phyloP scores from a whole-genome alignment of 1,284 basidiomycete genomes.

The Pascua guehoae region DNA sequence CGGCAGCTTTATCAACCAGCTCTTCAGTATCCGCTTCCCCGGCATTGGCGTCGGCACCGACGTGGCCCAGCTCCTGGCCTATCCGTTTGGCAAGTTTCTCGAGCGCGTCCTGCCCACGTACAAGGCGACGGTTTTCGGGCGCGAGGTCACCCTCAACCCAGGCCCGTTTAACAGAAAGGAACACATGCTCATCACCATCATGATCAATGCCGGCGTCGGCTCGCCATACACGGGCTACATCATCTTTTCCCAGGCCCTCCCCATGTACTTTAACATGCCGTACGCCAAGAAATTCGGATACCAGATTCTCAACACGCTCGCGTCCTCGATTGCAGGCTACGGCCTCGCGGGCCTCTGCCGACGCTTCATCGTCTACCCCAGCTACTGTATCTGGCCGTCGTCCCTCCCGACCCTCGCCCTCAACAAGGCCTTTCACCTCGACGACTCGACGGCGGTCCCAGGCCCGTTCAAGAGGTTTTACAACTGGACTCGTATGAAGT shows the following conservation, averaged over 20 bases:
- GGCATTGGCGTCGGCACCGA: slow-evolving; percentile 24
- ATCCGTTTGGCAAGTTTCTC: slow-evolving; percentile 30
- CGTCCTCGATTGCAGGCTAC: slow-evolving; percentile 53
- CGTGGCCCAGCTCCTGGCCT: slow-evolving; percentile 37
- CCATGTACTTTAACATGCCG: slow-evolving; percentile 35
- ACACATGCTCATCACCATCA: slow-evolving; percentile 29
- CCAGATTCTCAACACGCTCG: slow-evolving; percentile 41
- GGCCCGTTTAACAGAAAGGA: slow-evolving; percentile 53
- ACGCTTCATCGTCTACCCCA: slow-evolving; percentile 50
- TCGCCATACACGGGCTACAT: slow-evolving; percentile 40
- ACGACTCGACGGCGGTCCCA: slow-evolving; percentile 31
- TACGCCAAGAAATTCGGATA: slow-evolving; percentile 48
- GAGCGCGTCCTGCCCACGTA: slow-evolving; percentile 9
- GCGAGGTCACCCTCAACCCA: slow-evolving; percentile 30
- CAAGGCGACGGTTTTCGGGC: slow-evolving; percentile 18
- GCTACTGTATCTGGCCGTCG: slow-evolving; percentile 48
- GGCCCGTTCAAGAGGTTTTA: slow-evolving; percentile 28
- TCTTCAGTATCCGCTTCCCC: slow-evolving; percentile 48
- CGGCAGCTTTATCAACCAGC: slow-evolving; percentile 67
- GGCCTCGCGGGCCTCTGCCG: slow-evolving; percentile 51
- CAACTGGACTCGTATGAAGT: slow-evolving; percentile 33
- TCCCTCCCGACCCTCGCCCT: slow-evolving; percentile 48
- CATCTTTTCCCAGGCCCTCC: slow-evolving; percentile 33
- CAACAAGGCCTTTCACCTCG: slow-evolving; percentile 41
- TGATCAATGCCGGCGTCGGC: slow-evolving; percentile 38